Evolutionary conservation across 176 grass and related monocot genomes (phyloP).

Genomic region (Tillandsia fasciculata): DNA sequence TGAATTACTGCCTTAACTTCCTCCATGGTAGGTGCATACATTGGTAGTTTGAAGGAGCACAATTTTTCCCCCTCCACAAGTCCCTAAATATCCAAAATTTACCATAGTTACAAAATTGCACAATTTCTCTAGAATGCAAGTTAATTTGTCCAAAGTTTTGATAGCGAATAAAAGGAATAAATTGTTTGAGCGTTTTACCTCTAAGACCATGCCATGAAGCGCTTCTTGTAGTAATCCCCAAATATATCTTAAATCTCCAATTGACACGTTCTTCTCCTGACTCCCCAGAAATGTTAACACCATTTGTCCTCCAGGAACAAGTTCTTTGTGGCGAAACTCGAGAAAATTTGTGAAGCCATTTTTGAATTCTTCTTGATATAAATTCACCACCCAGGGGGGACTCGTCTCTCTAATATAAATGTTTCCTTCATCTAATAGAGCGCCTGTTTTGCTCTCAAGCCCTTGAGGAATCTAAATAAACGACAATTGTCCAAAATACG

Average conservation of each 20-base stretch:
- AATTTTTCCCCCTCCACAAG: conserved; percentile 42
- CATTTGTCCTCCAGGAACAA: conserved; percentile 21
- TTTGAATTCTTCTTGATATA: conserved; percentile 31
- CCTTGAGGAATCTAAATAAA: conserved; percentile 22
- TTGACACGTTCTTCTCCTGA: neutral
- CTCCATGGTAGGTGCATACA: conserved; percentile 48
- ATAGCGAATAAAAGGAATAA: neutral
- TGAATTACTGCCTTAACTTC: conserved; percentile 36
- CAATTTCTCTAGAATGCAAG: too few relatives aligned
- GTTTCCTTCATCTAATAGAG: conserved; percentile 12
- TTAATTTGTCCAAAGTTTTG: neutral
- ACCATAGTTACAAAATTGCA: neutral
- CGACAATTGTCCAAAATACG: neutral
- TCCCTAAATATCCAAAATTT: conserved; percentile 12
- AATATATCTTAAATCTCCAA: neutral
- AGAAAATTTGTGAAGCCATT: conserved; percentile 30
- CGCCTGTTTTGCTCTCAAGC: conserved; percentile 19
- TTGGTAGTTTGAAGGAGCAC: conserved; percentile 48
- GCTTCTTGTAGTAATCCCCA: conserved; percentile 19
- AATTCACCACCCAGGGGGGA: neutral
- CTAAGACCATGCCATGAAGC: conserved; percentile 13
- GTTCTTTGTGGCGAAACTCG: conserved; percentile 15
- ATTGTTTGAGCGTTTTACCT: conserved; percentile 20
- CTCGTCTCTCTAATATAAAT: conserved; percentile 24
- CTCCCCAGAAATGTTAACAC: conserved; percentile 29